Conservation (phyloP, 2,329 filamentous ascomycete species). For the Fusarium pseudoanthophilum region DNA sequence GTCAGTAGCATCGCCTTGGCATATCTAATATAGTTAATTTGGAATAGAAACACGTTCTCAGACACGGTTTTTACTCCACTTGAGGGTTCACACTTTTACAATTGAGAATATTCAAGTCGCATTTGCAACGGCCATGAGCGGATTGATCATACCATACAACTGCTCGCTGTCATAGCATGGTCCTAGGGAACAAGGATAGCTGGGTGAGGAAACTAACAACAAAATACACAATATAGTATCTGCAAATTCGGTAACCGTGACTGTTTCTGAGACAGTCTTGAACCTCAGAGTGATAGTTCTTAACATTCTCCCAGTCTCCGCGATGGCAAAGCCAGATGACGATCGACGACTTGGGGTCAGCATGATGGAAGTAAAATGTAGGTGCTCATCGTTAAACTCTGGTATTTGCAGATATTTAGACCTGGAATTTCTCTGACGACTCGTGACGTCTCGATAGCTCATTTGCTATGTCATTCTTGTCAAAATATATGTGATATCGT, state of each 20-base stretch:
- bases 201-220: neutral
- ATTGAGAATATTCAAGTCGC: neutral
- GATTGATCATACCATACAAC: neutral
- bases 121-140: neutral
- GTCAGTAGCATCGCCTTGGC: neutral
- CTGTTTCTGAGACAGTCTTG: neutral
- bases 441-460: neutral
- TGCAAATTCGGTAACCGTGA: neutral
- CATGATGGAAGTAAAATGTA: neutral
- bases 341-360: neutral
- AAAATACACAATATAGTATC: neutral
- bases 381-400: neutral
- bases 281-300: neutral
- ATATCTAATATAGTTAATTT: neutral
- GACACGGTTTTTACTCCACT: neutral
- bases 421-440: neutral
- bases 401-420: neutral
- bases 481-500: neutral
- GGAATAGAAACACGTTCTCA: neutral
- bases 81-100: neutral
- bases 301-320: neutral
- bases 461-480: neutral
- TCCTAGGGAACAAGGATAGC: neutral
- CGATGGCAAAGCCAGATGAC: neutral
- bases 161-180: neutral